Conservation (phyloP, 2,329 filamentous ascomycete species). For the Penicillium brevicompactum region DNA sequence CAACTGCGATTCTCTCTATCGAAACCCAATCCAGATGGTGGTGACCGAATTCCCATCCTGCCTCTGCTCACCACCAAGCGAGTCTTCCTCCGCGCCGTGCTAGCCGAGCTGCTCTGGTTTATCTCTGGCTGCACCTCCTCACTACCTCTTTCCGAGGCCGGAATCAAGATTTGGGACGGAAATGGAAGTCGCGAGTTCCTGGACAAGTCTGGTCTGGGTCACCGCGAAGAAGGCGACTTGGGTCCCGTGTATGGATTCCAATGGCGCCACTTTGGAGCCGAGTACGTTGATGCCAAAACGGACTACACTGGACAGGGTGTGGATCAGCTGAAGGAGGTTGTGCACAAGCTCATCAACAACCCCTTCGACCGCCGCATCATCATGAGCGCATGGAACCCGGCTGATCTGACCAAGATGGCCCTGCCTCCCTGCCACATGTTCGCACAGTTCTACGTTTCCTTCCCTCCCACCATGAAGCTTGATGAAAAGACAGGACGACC, state of each 20-base stretch:
- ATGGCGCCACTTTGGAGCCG: conserved; percentile 96
- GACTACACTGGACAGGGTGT: conserved; percentile 89
- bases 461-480: conserved; percentile 47
- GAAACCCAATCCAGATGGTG: conserved; percentile 48
- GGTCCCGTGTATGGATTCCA: conserved; percentile 98
- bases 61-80: conserved; percentile 97
- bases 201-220: conserved; percentile 76
- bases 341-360: conserved; percentile 78
- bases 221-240: conserved; percentile 84
- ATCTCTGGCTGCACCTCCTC: conserved; percentile 82
- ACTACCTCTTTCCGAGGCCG: conserved; percentile 70
- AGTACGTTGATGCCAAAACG: conserved; percentile 75
- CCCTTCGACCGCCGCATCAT: conserved; percentile 92
- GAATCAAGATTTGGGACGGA: conserved; percentile 97
- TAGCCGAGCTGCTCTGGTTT: conserved; percentile 96
- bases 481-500: conserved; percentile 31
- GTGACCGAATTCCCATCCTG: conserved; percentile 63
- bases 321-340: conserved; percentile 89
- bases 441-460: conserved; percentile 91
- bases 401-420: conserved; percentile 83
- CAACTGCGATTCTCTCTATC: conserved; percentile 86
- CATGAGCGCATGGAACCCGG: conserved; percentile 90
- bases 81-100: conserved; percentile 86
- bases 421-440: conserved; percentile 97
- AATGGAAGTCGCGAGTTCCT: conserved; percentile 91